Base-by-base conservation (phyloP, 2,329 filamentous ascomycete genomes). In the Fusarium oligoseptatum region DNA sequence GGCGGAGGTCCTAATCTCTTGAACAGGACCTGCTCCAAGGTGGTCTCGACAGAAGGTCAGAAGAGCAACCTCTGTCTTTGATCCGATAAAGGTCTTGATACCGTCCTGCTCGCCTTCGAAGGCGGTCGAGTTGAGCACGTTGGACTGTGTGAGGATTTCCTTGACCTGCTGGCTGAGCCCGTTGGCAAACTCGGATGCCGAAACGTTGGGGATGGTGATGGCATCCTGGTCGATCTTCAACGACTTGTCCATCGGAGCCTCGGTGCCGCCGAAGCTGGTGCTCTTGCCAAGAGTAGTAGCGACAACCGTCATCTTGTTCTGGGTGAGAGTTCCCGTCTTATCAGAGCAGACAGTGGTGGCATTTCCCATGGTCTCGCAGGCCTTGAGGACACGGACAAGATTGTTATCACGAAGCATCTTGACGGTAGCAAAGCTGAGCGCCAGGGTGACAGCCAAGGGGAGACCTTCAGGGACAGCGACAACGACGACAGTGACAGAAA, bases 311-410 rank as follows among this genome's bases (percentile, higher is more conserved):
- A 93, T 93, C 80, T 92, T 92, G 78, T 93, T 93, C 67, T 93
- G 91, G 0, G 83, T 84, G 3, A 84, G 72, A 22, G 82, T 84
- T 20, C 82, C 82, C 3, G 82, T 84, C 72, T 84, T 83, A 66
- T 94, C 94, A 2, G 93, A 95, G 83, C 94, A 96, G 58, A 95
- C 92, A 0, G 92, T 93, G 1, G 90, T 92, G 3, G 90, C 90
- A 76, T 93, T 93, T 3, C 92, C 92, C 92, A 93, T 93, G 7
- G 91, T 92, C 80, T 93, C 92, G 80, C 92, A 93, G 69, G 92
- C 92, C 66, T 91, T 88, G 17, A 93, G 86, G 55, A 92, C 86
- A 69, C 91, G 89, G 17, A 93, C 92, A 50, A 93, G 82, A 73
- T 93, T 93, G 83, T 93, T 92, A 80, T 93, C 92, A 77, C 91